phyloP scores from a whole-genome alignment of 257 asterid genomes.

The Salvia rosmarinus region DNA sequence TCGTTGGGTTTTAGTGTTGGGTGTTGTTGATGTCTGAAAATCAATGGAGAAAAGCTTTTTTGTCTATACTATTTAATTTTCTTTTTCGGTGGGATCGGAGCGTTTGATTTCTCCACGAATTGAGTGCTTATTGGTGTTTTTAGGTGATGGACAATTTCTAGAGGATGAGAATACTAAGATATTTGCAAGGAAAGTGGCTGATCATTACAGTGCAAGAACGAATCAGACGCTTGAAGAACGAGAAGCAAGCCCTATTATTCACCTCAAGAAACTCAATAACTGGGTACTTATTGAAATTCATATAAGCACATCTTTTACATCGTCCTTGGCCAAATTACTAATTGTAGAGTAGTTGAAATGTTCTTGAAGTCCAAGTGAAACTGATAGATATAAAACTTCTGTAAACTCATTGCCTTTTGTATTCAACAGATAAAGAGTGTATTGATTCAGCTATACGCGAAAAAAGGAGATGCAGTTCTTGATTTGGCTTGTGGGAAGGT shows the following conservation, averaged over 20 bases:
- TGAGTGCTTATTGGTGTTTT: constrained; percentile 23
- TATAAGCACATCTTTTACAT: neutral
- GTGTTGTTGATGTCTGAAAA: constrained; percentile 13
- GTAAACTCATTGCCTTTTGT: constrained; percentile 10
- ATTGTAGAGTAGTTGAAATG: neutral
- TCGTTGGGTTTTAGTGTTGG: constrained; percentile 24
- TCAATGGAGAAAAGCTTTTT: neutral
- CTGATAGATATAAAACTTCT: neutral
- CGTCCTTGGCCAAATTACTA: neutral
- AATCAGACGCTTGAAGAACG: constrained; percentile 95
- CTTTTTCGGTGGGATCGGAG: neutral
- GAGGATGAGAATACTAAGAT: constrained; percentile 82
- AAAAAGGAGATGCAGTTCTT: constrained; percentile 88
- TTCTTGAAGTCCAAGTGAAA: constrained; percentile 15
- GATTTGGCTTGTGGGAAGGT: constrained; percentile 99
- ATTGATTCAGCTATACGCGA: constrained; percentile 80
- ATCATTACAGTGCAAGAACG: constrained; percentile 94
- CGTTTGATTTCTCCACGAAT: neutral
- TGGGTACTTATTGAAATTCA: constrained; percentile 59
- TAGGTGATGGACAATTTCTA: constrained; percentile 60
- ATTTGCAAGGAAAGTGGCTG: constrained; percentile 90
- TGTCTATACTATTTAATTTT: neutral
- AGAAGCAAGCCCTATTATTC: constrained; percentile 98
- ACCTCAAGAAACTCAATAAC: constrained; percentile 94
- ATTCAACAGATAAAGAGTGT: constrained; percentile 88